Conservation (phyloP, 805 yeast species). For the Torulaspora gathmanii region DNA sequence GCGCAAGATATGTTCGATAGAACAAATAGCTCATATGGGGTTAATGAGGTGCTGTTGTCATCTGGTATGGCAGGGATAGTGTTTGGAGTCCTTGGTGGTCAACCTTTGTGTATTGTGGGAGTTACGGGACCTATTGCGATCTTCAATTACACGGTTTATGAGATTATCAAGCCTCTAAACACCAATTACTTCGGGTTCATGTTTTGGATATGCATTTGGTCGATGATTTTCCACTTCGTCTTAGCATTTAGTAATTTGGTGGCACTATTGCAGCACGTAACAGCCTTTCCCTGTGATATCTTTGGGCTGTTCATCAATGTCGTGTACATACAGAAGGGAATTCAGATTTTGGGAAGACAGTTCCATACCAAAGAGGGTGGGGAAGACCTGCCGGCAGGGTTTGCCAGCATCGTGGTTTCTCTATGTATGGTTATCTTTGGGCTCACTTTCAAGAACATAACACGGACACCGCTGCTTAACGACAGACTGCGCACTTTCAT, state of each 20-base stretch:
- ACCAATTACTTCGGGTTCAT: conserved; percentile 77
- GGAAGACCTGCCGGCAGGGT: conserved; percentile 48
- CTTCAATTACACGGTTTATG: conserved; percentile 78
- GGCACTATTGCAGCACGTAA: conserved; percentile 61
- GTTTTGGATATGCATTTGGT: conserved; percentile 95
- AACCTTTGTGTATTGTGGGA: conserved; percentile 92
- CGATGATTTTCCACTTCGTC: conserved; percentile 71
- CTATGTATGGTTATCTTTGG: conserved; percentile 77
- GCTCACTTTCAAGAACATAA: conserved; percentile 48
- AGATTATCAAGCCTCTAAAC: conserved; percentile 35
- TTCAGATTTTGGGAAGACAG: conserved; percentile 72
- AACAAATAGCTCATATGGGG: conserved; percentile 81
- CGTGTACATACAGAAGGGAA: conserved; percentile 85
- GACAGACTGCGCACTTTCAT: conserved; percentile 61
- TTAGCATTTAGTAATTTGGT: conserved; percentile 69
- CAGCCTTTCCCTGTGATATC: conserved; percentile 82
- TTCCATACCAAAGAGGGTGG: conserved; percentile 42
- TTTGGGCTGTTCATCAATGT: conserved; percentile 89
- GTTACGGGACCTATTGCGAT: conserved; percentile 95
- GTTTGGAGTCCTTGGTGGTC: conserved; percentile 82
- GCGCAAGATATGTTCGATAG: conserved; percentile 96
- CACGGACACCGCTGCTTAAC: conserved; percentile 55
- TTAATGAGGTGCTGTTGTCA: conserved; percentile 80
- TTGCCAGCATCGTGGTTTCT: conserved; percentile 68
- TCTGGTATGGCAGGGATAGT: conserved; percentile 86